These are phyloP conservation scores for Chlorella sp. DNA, from an alignment of 139 green algal species.

Conservation along the genomic window DNA sequence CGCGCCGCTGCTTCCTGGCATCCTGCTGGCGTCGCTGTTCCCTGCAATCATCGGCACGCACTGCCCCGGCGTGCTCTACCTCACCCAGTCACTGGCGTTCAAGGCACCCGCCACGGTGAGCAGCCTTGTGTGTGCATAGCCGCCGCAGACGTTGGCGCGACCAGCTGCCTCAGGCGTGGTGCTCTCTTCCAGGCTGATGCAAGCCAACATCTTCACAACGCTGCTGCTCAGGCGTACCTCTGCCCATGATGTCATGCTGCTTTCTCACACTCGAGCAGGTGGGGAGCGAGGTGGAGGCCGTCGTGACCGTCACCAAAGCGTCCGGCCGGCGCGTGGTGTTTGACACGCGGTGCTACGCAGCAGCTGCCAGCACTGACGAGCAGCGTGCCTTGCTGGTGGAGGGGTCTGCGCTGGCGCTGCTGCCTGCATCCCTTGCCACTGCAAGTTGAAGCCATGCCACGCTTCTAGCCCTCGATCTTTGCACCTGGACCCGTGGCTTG, in stretches of 20 bases:
- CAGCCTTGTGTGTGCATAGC: too few species aligned
- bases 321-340: not conserved
- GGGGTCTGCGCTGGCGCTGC: not conserved
- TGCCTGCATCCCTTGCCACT: too few species aligned
- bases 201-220: too few species aligned
- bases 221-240: too few species aligned
- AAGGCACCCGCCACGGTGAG: constrained; percentile 9
- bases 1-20: constrained; percentile 54
- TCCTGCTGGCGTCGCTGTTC: constrained; percentile 67
- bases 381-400: not conserved
- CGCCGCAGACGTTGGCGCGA: too few species aligned
- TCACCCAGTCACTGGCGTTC: constrained; percentile 62
- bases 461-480: too few species aligned
- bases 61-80: constrained; percentile 66
- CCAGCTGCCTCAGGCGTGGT: too few species aligned
- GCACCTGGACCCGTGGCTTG: too few species aligned
- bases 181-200: too few species aligned
- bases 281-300: not conserved
- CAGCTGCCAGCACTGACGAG: not conserved
- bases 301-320: not conserved
- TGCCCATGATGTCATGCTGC: too few species aligned
- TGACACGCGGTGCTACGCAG: not conserved
- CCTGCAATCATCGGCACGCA: constrained; percentile 60
- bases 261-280: not conserved
- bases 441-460: too few species aligned